Evolutionary conservation across 768 basidiomycete species (phyloP).

Genomic region (Kwoniella sp.): DNA sequence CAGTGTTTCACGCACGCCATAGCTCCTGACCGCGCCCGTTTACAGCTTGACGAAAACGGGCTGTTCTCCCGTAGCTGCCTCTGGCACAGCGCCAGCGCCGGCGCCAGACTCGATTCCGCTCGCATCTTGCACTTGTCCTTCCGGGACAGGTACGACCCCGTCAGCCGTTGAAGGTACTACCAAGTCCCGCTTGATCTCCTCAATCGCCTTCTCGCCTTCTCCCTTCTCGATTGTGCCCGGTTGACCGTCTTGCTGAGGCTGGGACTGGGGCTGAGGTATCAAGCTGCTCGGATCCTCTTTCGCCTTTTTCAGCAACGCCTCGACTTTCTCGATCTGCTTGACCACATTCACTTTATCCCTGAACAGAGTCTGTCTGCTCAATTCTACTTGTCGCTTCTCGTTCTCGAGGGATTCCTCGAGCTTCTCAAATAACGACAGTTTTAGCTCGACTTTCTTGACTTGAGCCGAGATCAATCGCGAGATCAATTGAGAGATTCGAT

Average conservation of each 20-base stretch:
- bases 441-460: conserved; percentile 80
- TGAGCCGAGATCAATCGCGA: conserved; percentile 75
- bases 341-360: conserved; percentile 65
- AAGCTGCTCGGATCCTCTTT: conserved; percentile 24
- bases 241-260: not conserved
- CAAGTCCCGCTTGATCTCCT: conserved; percentile 6
- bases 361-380: conserved; percentile 74
- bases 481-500: conserved; percentile 75
- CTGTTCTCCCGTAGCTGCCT: not conserved
- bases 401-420: conserved; percentile 92
- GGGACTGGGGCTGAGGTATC: not conserved
- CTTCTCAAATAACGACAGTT: conserved; percentile 92
- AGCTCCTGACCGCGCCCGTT: not conserved
- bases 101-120: not conserved
- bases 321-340: conserved; percentile 48
- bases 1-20: not conserved
- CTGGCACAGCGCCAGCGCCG: not conserved
- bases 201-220: not conserved
- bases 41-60: conserved; percentile 10
- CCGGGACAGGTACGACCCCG: not conserved
- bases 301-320: conserved; percentile 43
- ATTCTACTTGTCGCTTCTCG: conserved; percentile 82
- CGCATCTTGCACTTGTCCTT: not conserved
- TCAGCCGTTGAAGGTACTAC: conserved; percentile 2
- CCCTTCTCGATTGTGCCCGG: not conserved